Evolutionary conservation across 1,284 basidiomycete genomes (phyloP).

Genomic region (Cryptococcus sp.): DNA sequence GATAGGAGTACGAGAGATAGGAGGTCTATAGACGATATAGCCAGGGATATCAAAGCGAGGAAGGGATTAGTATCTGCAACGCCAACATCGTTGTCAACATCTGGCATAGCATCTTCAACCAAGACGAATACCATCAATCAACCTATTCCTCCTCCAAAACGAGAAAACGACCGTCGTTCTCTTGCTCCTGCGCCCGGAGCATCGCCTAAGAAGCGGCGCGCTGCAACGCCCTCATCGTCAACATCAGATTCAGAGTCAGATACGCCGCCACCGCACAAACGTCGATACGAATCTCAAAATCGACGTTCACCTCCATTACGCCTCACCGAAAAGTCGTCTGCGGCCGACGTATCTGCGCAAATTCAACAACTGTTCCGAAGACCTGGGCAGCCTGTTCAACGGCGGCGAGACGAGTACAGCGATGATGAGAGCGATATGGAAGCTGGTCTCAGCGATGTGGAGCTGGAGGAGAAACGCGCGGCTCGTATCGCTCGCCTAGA

Average conservation of each 20-base stretch:
- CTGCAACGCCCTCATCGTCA: slow-evolving; percentile 11
- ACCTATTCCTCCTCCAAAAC: slow-evolving; percentile 6
- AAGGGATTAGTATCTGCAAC: slow-evolving; percentile 1
- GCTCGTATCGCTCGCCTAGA: slow-evolving; percentile 42
- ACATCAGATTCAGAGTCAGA: slow-evolving; percentile 1
- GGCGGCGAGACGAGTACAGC: slow-evolving; percentile 18
- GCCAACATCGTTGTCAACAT: neutral
- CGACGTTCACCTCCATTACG: slow-evolving; percentile 8
- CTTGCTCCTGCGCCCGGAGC: slow-evolving; percentile 12
- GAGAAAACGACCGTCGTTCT: slow-evolving; percentile 14
- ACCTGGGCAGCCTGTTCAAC: slow-evolving; percentile 19
- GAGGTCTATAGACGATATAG: slow-evolving; percentile 45
- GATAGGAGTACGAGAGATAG: slow-evolving; percentile 41
- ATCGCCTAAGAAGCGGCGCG: neutral
- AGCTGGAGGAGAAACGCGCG: slow-evolving; percentile 41
- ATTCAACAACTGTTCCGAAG: slow-evolving; percentile 38
- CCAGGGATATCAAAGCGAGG: slow-evolving; percentile 37
- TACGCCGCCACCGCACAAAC: slow-evolving; percentile 3
- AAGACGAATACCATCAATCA: slow-evolving; percentile 11
- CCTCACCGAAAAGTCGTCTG: slow-evolving; percentile 11
- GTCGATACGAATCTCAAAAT: slow-evolving; percentile 2
- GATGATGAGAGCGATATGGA: slow-evolving; percentile 45
- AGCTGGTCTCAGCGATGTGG: slow-evolving; percentile 46
- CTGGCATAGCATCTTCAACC: neutral
- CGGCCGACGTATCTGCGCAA: slow-evolving; percentile 29